A percentile compares a stretch with the other conserved stretches of the same genome.
phyloP scores from a whole-genome alignment of 2,329 filamentous ascomycete genomes.

The Boeremia lycopersici region DNA sequence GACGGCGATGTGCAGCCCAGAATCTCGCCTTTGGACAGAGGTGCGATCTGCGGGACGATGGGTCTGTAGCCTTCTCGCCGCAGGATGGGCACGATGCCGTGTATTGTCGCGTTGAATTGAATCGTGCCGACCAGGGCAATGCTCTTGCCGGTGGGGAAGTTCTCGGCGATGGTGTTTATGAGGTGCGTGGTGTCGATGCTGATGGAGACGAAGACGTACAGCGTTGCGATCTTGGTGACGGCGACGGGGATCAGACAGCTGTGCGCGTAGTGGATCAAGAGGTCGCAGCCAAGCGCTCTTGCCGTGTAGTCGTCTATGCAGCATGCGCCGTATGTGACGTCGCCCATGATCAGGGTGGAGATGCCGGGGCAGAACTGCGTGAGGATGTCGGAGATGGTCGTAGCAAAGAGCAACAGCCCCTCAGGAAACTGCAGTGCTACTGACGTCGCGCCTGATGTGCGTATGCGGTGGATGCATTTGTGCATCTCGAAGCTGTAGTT shows the following conservation, averaged over 20 bases:
- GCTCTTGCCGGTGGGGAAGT: conserved; percentile 83
- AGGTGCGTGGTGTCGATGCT: conserved; percentile 91
- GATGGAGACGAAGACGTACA: conserved; percentile 98
- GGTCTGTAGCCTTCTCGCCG: conserved; percentile 85
- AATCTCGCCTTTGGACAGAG: conserved; percentile 92
- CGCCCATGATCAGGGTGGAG: conserved; percentile 97
- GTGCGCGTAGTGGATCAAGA: conserved; percentile 96
- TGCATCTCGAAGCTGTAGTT: conserved; percentile 99
- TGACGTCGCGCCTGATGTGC: conserved; percentile 75
- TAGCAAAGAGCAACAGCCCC: conserved; percentile 91
- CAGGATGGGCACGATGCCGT: conserved; percentile 77
- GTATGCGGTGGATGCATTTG: conserved; percentile 95
- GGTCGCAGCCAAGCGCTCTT: conserved; percentile 87
- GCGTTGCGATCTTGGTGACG: conserved; percentile 93
- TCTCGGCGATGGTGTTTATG: conserved; percentile 82
- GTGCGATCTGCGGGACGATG: conserved; percentile 88
- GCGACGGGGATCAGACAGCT: conserved; percentile 96
- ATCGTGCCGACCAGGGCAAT: conserved; percentile 96
- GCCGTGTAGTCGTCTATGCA: conserved; percentile 99
- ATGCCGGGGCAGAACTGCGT: conserved; percentile 90
- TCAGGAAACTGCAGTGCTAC: conserved; percentile 98
- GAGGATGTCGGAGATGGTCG: conserved; percentile 95
- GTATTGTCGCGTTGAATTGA: conserved; percentile 97
- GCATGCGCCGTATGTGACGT: conserved; percentile 97
- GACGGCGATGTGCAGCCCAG: conserved; percentile 91